Percentiles rank a stretch among this genome's conserved stretches.
Conservation (phyloP, 331 rosid species). For the Pyrus hybrid region DNA sequence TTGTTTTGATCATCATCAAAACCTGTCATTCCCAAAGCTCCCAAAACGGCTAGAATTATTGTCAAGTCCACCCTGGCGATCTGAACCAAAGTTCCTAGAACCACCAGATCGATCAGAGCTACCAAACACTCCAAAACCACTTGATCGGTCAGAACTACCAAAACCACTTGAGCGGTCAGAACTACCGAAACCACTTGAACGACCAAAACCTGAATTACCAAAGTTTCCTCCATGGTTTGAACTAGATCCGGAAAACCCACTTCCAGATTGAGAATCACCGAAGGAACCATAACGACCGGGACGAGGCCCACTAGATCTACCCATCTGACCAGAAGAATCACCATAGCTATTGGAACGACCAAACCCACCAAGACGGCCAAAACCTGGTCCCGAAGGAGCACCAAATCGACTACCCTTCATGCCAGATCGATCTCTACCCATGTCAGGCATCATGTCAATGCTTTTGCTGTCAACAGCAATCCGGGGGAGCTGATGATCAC, state of each 20-base stretch:
- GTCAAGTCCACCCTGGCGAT: too few species aligned
- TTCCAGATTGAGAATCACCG: conserved; percentile 40
- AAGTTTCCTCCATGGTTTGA: conserved; percentile 20
- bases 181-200: conserved; percentile 35
- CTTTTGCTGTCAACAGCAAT: conserved; percentile 54
- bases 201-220: conserved; percentile 31
- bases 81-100: conserved; percentile 20
- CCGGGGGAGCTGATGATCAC: conserved; percentile 61
- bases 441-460: conserved; percentile 34
- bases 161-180: conserved; percentile 15
- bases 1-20: conserved; percentile 5
- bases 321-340: conserved; percentile 21
- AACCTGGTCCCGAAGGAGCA: conserved; percentile 25
- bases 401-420: conserved; percentile 1
- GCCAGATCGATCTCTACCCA: conserved; percentile 23
- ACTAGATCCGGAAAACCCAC: conserved; percentile 37
- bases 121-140: conserved; percentile 43
- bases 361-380: conserved; percentile 35
- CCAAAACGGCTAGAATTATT: conserved; percentile 21
- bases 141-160: conserved; percentile 33
- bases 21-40: conserved; percentile 20
- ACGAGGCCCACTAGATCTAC: conserved; percentile 30
- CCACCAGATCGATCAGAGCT: conserved; percentile 46
- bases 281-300: conserved; percentile 52
- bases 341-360: conserved; percentile 38